Evolutionary conservation across 2,329 filamentous ascomycete species (phyloP).

Genomic region (Hymenoscyphus albidus): DNA sequence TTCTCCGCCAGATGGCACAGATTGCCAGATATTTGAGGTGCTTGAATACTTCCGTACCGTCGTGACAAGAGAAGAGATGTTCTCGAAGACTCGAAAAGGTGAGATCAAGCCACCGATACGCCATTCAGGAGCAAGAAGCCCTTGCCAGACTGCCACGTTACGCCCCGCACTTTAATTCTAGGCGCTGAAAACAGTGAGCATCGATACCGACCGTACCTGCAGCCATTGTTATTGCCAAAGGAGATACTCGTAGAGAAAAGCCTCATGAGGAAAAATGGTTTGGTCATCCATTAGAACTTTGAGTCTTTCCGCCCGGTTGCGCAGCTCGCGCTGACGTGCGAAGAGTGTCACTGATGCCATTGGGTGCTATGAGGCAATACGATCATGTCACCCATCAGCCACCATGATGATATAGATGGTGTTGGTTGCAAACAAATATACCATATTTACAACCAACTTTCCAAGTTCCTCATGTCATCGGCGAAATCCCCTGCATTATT

Average conservation of each 20-base stretch:
- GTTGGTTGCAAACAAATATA: neutral
- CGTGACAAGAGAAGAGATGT: neutral
- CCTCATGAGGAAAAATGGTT: neutral
- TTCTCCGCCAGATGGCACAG: neutral
- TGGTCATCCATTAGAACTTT: neutral
- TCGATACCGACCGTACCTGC: neutral
- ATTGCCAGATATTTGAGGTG: neutral
- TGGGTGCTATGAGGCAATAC: neutral
- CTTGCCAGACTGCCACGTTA: neutral
- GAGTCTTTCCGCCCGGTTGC: neutral
- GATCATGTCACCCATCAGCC: constrained; percentile 1
- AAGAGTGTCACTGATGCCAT: neutral
- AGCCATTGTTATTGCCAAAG: neutral
- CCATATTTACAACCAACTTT: neutral
- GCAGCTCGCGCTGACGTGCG: constrained; percentile 1
- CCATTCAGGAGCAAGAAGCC: neutral
- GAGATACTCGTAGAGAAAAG: neutral
- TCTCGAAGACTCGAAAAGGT: neutral
- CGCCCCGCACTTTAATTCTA: neutral
- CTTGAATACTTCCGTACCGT: neutral
- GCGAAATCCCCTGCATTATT: neutral
- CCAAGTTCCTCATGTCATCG: neutral
- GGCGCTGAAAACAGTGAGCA: neutral
- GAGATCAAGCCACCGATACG: neutral
- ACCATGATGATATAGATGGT: neutral